Conservation (phyloP, 1,284 basidiomycete species). For the Sporisorium iseilematis-ciliati region DNA sequence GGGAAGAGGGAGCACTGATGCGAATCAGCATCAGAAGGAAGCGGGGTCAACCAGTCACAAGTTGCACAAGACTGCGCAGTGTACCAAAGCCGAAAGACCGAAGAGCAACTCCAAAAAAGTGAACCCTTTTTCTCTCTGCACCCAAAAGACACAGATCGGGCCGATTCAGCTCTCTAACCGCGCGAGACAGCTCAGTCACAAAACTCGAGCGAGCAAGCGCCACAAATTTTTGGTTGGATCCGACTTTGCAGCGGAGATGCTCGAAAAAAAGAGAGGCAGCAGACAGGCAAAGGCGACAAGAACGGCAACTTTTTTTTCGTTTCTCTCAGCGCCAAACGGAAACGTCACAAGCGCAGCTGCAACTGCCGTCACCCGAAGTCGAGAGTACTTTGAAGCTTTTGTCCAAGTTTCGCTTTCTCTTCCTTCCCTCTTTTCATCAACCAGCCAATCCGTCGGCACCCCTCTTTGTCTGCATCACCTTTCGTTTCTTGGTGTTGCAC, state of each 20-base stretch:
- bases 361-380: background rate
- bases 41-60: constrained; percentile 10
- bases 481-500: background rate
- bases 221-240: background rate
- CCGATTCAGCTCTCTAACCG: background rate
- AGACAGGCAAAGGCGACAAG: background rate
- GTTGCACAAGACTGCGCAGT: too few relatives aligned
- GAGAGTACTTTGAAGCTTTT: background rate
- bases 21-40: background rate
- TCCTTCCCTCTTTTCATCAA: background rate
- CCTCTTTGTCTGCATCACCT: background rate
- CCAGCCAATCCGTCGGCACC: background rate
- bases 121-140: constrained; percentile 1
- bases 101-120: too few relatives aligned
- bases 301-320: constrained; percentile 3
- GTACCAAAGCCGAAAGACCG: too few relatives aligned
- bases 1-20: background rate
- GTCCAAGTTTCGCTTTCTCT: background rate
- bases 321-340: background rate
- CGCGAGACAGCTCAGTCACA: constrained; percentile 11
- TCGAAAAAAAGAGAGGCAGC: background rate
- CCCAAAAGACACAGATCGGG: background rate
- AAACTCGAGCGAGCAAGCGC: too few relatives aligned
- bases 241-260: background rate
- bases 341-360: background rate